These are phyloP conservation scores for Patellaria atrata DNA, from an alignment of 495 filamentous ascomycete genomes.

Conservation along the genomic window DNA sequence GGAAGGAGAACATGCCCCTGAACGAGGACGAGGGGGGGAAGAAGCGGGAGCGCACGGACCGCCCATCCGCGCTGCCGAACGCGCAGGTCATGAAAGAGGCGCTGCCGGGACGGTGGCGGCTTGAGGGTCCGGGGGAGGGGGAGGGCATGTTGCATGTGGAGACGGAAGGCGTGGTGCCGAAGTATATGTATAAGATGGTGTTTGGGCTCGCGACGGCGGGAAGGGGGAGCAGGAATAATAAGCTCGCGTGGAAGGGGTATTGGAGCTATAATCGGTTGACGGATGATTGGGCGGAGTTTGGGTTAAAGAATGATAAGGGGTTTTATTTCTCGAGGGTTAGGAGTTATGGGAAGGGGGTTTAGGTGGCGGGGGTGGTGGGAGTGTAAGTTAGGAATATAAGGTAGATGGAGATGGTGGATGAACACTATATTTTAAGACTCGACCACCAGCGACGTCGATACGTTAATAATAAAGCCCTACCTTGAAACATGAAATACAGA, in stretches of 20 bases:
- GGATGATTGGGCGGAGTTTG: constrained; percentile 82
- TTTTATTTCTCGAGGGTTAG: constrained; percentile 80
- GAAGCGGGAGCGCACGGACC: constrained; percentile 25
- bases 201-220: constrained; percentile 49
- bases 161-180: constrained; percentile 62
- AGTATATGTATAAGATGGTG: constrained; percentile 72
- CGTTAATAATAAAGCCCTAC: too few species aligned
- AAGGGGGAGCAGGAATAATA: constrained; percentile 51
- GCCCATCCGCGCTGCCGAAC: constrained; percentile 23
- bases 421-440: too few species aligned
- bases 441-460: too few species aligned
- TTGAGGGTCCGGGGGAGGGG: constrained; percentile 32
- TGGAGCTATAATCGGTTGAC: constrained; percentile 84
- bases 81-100: constrained; percentile 46
- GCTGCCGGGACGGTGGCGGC: constrained; percentile 45
- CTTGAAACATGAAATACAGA: too few species aligned
- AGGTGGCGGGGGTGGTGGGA: background rate
- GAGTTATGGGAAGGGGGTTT: constrained; percentile 36
- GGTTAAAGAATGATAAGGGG: constrained; percentile 65
- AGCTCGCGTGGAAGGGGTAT: constrained; percentile 75
- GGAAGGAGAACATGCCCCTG: constrained; percentile 29
- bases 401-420: too few species aligned
- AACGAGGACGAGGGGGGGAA: too few species aligned
- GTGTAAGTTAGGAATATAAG: background rate
- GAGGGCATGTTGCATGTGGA: constrained; percentile 68